Evolutionary conservation across 1,139 yeast genomes (phyloP).

Genomic region (Suhomyces wounanorum): DNA sequence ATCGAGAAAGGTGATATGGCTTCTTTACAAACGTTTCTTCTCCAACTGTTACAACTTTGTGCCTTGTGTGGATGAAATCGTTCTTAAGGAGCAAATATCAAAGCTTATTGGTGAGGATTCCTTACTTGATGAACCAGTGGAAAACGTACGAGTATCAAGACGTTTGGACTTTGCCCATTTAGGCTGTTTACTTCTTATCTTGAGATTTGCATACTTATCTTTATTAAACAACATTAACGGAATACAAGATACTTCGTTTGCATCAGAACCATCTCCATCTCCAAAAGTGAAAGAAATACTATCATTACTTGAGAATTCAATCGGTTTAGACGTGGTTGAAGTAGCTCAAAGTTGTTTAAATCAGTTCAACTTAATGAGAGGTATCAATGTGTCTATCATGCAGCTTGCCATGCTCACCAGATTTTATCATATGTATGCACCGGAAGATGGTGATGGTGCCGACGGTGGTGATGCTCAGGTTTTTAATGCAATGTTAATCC

Average conservation of each 20-base stretch:
- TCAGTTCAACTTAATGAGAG: conserved; percentile 40
- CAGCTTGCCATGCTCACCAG: conserved; percentile 48
- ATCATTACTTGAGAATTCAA: conserved; percentile 33
- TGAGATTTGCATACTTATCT: conserved; percentile 27
- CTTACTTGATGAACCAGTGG: conserved; percentile 18
- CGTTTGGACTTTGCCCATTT: conserved; percentile 28
- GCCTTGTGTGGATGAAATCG: conserved; percentile 52
- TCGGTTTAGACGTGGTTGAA: conserved; percentile 34
- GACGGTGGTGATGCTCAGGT: conserved; percentile 49
- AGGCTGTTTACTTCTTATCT: conserved; percentile 26
- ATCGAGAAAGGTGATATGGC: conserved; percentile 37
- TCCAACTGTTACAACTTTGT: conserved; percentile 48
- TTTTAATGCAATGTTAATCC: conserved; percentile 39
- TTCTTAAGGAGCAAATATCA: conserved; percentile 25
- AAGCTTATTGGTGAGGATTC: conserved; percentile 23
- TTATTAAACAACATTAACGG: conserved; percentile 28
- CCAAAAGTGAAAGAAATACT: conserved; percentile 23
- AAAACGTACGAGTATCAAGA: conserved; percentile 20
- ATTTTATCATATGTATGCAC: conserved; percentile 45
- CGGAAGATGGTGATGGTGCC: conserved; percentile 55
- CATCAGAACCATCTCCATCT: conserved; percentile 25
- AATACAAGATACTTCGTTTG: conserved; percentile 31
- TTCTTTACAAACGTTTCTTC: conserved; percentile 40
- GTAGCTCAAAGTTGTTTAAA: conserved; percentile 41
- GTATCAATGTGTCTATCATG: conserved; percentile 51